Evolutionary conservation across 2,329 filamentous ascomycete species (phyloP).

Genomic region (Colletotrichum sp.): DNA sequence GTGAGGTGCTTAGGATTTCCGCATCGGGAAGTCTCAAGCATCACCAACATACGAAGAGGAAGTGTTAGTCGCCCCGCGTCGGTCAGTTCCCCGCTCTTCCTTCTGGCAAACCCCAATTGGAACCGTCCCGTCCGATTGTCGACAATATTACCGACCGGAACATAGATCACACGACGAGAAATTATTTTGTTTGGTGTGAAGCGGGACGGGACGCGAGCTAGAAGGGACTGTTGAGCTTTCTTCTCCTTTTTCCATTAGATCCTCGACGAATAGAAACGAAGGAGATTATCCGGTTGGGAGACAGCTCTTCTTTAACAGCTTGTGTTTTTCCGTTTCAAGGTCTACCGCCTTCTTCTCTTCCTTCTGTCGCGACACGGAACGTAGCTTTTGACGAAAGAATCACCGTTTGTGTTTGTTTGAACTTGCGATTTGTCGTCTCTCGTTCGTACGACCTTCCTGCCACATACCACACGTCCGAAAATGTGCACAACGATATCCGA

Average conservation of each 20-base stretch:
- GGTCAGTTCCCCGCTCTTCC: conserved; percentile 2
- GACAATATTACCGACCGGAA: not conserved
- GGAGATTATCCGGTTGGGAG: not conserved
- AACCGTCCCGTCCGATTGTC: not conserved
- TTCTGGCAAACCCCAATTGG: not conserved
- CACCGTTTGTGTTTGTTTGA: not conserved
- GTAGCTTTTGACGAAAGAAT: not conserved
- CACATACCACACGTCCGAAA: not conserved
- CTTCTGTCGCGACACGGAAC: not conserved
- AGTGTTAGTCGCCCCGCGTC: not conserved
- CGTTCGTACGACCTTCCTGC: not conserved
- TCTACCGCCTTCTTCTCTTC: not conserved
- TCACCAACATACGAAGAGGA: not conserved
- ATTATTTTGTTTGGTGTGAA: not conserved
- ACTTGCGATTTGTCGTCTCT: not conserved
- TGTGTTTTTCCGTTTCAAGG: not conserved
- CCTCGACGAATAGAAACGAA: not conserved
- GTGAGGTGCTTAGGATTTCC: not conserved
- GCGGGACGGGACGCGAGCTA: not conserved
- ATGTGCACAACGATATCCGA: conserved; percentile 1
- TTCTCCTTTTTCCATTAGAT: not conserved
- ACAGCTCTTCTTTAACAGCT: not conserved
- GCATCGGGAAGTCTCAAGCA: not conserved
- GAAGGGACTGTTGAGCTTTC: not conserved
- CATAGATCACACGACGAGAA: not conserved